Evolutionary conservation across 2,329 filamentous ascomycete species (phyloP), one percentile per base, ranked within the genome.

Genomic region (Rhynchosporium graminicola): DNA sequence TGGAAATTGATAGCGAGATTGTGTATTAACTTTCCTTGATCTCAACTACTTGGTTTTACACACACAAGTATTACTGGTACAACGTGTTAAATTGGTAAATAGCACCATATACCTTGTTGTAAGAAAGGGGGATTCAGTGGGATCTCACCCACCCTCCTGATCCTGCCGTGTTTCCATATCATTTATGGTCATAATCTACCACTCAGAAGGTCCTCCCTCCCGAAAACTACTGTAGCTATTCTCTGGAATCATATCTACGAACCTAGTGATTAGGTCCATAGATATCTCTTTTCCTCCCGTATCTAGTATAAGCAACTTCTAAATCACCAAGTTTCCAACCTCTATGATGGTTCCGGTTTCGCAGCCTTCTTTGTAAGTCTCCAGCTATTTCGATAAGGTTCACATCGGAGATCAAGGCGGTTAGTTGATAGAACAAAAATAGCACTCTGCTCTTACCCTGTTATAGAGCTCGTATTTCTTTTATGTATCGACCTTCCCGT

Each of bases 381-480:
- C 38, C 8, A 42, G 8, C 10, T 42, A 42, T 42, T 42, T 42
- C 8, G 15, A 42, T 42, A 12, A 42, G 8, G 15, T 42, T 42
- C 10, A 42, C 10, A 42, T 42, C 38, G 8, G 38, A 5, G 38
- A 42, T 3, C 38, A 42, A 42, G 38, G 38, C 10, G 38, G 38
- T 13, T 10, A 42, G 15, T 42, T 42, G 15, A 42, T 42, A 12
- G 8, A 42, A 9, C 15, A 42, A 42, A 42, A 5, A 63, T 38
- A 45, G 58, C 45, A 67, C 50, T 67, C 56, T 6, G 62, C 29
- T 52, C 57, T 12, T 50, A 56, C 56, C 4, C 36, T 47, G 60
- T 65, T 67, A 36, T 57, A 67, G 8, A 67, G 13, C 0, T 56
- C 60, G 20, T 55, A 28, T 48, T 67, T 67, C 15, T 33, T 57